Base-by-base conservation (phyloP, 768 basidiomycete genomes). In the Phylloporus rhodoxanthus region DNA sequence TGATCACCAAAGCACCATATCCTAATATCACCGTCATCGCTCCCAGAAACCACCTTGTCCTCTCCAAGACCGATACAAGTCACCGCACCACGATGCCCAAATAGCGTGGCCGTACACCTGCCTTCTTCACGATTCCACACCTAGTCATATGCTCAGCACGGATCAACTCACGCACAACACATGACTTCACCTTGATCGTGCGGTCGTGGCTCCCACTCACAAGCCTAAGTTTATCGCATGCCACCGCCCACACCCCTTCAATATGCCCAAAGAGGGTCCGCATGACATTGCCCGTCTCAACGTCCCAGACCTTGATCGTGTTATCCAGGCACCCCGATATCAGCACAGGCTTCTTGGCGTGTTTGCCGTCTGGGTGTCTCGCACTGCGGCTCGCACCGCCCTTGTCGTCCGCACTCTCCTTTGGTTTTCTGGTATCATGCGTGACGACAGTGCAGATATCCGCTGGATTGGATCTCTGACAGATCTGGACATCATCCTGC, bases 231-330 rank as follows among this genome's bases (percentile, higher is more conserved):
- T 91, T 87, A 67, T 99, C 93, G 56, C 86, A 84, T 20, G 91
- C 92, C 26, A 98, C 87, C 3, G 84, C 85, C 96, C 96, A 99
- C 15, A 99, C 92, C 47, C 96, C 96, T 64, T 99, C 96, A 59
- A 98, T 93, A 66, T 97, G 94, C 1, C 94, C 96, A 66, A 99
- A 99, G 54, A 94, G 77, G 36, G 96, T 97, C 60, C 80, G 75
- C 42, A 79, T 71, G 20, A 83, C 76, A 60, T 84, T 81, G 34
- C 86, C 91, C 1, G 84, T 80, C 58, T 94, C 91, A 23, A 98
- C 81, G 61, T 98, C 92, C 96, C 96, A 99, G 36, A 94, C 61
- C 66, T 90, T 92, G 71, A 98, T 85, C 26, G 94, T 97, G 63
- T 97, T 96, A 65, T 98, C 94, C 57, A 96, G 73, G 60, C 87